Conservation (phyloP, 116 monocot species). For the Cymodocea nodosa region DNA sequence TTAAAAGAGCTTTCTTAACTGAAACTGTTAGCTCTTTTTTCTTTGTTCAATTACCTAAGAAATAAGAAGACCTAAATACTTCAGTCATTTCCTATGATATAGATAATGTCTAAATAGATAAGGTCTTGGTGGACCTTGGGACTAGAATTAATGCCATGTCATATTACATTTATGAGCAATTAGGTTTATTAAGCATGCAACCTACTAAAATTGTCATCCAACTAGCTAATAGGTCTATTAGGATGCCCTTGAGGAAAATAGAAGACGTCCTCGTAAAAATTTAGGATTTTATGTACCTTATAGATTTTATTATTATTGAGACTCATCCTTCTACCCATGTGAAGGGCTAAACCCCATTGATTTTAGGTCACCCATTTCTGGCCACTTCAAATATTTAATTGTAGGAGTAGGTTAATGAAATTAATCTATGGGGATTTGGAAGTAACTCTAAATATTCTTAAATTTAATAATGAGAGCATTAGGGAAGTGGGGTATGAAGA, state of each 20-base stretch:
- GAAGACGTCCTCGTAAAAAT: not conserved
- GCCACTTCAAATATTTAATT: not conserved
- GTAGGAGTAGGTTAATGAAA: not conserved
- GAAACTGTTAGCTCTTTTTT: not conserved
- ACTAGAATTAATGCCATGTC: too few relatives aligned
- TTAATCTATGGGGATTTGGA: not conserved
- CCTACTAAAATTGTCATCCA: not conserved
- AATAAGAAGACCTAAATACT: not conserved
- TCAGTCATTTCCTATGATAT: not conserved
- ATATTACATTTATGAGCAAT: too few relatives aligned
- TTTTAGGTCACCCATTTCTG: not conserved
- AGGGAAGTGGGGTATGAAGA: not conserved
- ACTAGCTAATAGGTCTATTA: not conserved
- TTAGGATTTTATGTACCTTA: not conserved
- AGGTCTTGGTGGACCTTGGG: not conserved
- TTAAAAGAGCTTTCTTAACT: not conserved
- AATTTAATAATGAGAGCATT: not conserved
- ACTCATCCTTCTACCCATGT: not conserved
- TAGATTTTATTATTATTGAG: not conserved
- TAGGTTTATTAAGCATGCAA: too few relatives aligned
- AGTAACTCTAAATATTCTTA: not conserved
- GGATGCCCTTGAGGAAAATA: not conserved
- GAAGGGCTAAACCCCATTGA: not conserved
- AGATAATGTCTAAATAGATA: not conserved
- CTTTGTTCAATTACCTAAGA: not conserved